phyloP scores from a whole-genome alignment of 768 basidiomycete species.

The Lactarius psammicola region DNA sequence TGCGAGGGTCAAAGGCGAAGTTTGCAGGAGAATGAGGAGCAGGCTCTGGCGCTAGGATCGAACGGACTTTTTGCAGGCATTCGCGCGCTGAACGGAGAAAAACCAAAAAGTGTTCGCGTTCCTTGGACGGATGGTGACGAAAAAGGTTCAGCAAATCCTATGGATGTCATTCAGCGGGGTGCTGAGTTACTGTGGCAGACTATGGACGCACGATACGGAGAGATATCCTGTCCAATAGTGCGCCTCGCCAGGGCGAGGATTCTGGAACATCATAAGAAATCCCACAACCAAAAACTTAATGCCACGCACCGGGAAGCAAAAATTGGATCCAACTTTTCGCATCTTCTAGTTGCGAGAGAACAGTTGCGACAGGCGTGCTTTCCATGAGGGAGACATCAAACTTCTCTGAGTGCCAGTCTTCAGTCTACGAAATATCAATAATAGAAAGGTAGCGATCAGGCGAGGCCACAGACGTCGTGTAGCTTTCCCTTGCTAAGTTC shows the following conservation, averaged over 20 bases:
- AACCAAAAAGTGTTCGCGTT: conserved; percentile 38
- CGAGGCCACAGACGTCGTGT: conserved; percentile 56
- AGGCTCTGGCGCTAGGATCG: conserved; percentile 39
- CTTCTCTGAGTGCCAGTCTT: conserved; percentile 91
- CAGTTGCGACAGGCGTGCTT: conserved; percentile 50
- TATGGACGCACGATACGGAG: conserved; percentile 22
- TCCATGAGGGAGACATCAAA: conserved; percentile 77
- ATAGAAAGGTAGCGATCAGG: conserved; percentile 17
- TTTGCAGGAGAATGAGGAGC: conserved; percentile 46
- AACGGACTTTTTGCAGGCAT: conserved; percentile 43
- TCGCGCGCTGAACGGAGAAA: conserved; percentile 44
- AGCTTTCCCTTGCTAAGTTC: conserved; percentile 75
- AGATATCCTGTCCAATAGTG: conserved; percentile 26
- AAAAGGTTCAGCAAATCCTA: conserved; percentile 54
- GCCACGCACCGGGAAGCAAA: conserved; percentile 17
- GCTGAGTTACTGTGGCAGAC: not conserved
- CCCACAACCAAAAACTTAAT: not conserved
- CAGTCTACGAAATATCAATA: conserved; percentile 48
- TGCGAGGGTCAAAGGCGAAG: conserved; percentile 62
- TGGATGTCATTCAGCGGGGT: not conserved
- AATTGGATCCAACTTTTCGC: conserved; percentile 59
- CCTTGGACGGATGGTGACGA: conserved; percentile 41
- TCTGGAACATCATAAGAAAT: conserved; percentile 16
- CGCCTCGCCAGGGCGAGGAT: conserved; percentile 21
- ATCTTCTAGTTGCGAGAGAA: conserved; percentile 55